phyloP scores from a whole-genome alignment of 768 basidiomycete species.

The Mrakia frigida region DNA sequence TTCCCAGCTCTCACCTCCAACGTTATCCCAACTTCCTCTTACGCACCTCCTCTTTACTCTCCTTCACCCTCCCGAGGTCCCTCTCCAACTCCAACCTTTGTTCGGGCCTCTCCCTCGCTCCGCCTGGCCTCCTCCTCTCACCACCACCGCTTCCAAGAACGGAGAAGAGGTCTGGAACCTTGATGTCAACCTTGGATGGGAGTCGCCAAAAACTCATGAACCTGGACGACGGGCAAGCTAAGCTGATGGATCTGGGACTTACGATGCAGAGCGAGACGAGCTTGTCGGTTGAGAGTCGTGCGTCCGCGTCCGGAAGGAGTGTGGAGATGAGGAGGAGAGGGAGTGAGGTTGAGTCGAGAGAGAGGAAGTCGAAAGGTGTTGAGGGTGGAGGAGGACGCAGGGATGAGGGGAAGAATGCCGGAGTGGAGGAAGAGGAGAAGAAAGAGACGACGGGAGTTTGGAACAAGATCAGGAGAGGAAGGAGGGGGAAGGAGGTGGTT shows the following conservation, averaged over 20 bases:
- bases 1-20: background rate
- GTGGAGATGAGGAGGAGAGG: conserved; percentile 1
- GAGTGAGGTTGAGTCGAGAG: background rate
- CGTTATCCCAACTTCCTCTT: background rate
- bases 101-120: background rate
- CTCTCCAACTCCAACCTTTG: conserved; percentile 2
- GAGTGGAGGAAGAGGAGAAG: background rate
- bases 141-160: background rate
- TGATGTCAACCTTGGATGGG: background rate
- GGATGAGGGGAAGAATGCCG: background rate
- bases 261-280: background rate
- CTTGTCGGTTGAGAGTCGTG: background rate
- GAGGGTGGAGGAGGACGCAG: background rate
- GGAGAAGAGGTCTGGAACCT: conserved; percentile 1
- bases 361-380: background rate
- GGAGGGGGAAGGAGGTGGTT: conserved; percentile 2
- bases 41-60: background rate
- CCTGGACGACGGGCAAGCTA: background rate
- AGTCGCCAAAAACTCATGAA: background rate
- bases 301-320: background rate
- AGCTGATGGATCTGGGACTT: background rate
- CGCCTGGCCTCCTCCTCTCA: background rate
- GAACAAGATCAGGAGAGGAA: background rate
- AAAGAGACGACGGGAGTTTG: background rate
- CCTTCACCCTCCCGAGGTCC: background rate